These are phyloP conservation scores for Aspergillus oerlinghausenensis DNA, from an alignment of 2,329 filamentous ascomycete genomes.

Conservation along the genomic window DNA sequence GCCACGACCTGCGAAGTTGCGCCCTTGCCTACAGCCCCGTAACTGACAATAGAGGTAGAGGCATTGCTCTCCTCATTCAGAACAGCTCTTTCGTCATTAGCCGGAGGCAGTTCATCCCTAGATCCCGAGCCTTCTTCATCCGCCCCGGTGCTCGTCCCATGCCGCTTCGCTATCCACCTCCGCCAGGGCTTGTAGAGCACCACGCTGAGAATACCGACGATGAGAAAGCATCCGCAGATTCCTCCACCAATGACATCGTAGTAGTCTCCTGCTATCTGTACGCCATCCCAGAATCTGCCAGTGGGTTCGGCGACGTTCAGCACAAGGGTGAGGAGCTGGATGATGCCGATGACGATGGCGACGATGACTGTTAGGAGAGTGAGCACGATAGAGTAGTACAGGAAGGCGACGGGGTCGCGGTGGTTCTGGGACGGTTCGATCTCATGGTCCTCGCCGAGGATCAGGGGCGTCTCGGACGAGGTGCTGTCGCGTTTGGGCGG, in stretches of 20 bases:
- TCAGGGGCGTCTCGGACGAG: slow-evolving; percentile 13
- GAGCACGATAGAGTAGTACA: slow-evolving; percentile 89
- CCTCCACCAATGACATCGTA: slow-evolving; percentile 82
- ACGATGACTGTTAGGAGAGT: slow-evolving; percentile 80
- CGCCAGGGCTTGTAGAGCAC: slow-evolving; percentile 78
- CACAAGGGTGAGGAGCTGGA: slow-evolving; percentile 77
- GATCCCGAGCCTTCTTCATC: slow-evolving; percentile 19
- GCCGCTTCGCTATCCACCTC: slow-evolving; percentile 47
- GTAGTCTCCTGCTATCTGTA: slow-evolving; percentile 69
- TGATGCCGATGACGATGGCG: slow-evolving; percentile 75
- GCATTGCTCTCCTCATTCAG: slow-evolving; percentile 1
- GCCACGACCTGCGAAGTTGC: not conserved
- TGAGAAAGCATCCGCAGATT: slow-evolving; percentile 79
- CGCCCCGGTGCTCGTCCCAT: slow-evolving; percentile 14
- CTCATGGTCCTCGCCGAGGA: slow-evolving; percentile 12
- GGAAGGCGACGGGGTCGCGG: slow-evolving; percentile 79
- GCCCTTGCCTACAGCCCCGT: slow-evolving; percentile 12
- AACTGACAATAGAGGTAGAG: slow-evolving; percentile 1
- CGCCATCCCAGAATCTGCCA: slow-evolving; percentile 86
- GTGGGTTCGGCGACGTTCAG: slow-evolving; percentile 69
- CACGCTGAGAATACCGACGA: slow-evolving; percentile 70
- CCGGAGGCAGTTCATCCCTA: slow-evolving; percentile 13
- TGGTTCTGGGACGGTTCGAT: slow-evolving; percentile 39
- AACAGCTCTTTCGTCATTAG: slow-evolving; percentile 11
- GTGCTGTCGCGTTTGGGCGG: slow-evolving; percentile 22